Evolutionary conservation across 192 early-diverging fungal genomes (phyloP).

Genomic region (Thamnidium elegans): DNA sequence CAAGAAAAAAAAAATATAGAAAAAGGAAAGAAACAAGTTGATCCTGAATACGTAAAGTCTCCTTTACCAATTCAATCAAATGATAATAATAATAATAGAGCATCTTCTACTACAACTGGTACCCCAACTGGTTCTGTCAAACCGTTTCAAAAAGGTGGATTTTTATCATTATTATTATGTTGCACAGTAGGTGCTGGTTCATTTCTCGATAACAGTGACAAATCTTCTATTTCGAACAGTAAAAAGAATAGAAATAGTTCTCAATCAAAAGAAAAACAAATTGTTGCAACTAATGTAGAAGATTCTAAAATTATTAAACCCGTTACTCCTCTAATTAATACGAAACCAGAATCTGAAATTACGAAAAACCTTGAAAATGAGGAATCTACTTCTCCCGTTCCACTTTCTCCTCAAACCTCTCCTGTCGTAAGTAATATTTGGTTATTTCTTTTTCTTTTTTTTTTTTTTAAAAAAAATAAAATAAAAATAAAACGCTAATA

Average conservation of each 20-base stretch:
- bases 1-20: conserved; percentile 1
- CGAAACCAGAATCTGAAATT: background rate
- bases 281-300: background rate
- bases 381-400: conserved; percentile 3
- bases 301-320: too few relatives aligned
- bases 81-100: background rate
- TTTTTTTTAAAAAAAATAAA: too few relatives aligned
- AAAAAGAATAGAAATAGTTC: background rate
- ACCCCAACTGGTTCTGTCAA: conserved; percentile 8
- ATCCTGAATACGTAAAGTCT: conserved; percentile 21
- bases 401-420: conserved; percentile 3
- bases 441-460: too few relatives aligned
- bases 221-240: background rate
- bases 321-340: background rate
- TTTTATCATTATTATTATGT: conserved; percentile 26
- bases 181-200: conserved; percentile 18
- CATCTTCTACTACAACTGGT: conserved; percentile 1
- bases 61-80: conserved; percentile 8
- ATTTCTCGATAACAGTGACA: conserved; percentile 20
- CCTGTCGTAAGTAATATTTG: conserved; percentile 1
- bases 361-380: background rate
- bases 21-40: conserved; percentile 13
- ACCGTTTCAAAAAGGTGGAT: conserved; percentile 16
- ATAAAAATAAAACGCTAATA: too few relatives aligned
- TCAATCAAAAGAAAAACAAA: conserved; percentile 8